phyloP scores from a whole-genome alignment of 495 filamentous ascomycete species.

The Apodospora peruviana region DNA sequence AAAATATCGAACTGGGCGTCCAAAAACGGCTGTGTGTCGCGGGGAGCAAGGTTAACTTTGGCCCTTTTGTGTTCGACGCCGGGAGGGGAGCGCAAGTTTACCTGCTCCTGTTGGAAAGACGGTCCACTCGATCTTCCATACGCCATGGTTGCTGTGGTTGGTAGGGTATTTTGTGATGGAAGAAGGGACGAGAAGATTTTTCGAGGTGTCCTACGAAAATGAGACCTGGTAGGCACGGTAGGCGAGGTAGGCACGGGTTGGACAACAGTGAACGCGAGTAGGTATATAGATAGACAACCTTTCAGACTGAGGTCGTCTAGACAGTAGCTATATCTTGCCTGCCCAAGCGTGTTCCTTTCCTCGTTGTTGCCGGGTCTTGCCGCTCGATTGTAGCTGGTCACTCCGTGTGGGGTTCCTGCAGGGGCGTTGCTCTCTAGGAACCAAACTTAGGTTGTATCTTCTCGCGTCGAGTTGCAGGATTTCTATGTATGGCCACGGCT shows the following conservation, averaged over 20 bases:
- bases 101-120: conserved; percentile 25
- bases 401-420: neutral
- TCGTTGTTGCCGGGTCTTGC: neutral
- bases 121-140: conserved; percentile 11
- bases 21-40: conserved; percentile 24
- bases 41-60: neutral
- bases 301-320: neutral
- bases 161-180: too few relatives aligned
- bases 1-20: conserved; percentile 69
- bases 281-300: neutral
- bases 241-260: too few relatives aligned
- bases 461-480: conserved; percentile 1
- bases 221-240: neutral
- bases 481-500: neutral
- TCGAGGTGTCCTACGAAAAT: neutral
- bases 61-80: neutral
- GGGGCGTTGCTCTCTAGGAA: neutral
- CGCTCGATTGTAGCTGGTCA: neutral
- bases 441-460: neutral
- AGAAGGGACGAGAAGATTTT: too few relatives aligned
- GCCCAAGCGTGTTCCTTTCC: neutral
- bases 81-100: conserved; percentile 11
- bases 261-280: neutral
- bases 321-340: neutral
- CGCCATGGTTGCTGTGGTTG: conserved; percentile 17